A percentile compares a stretch with the other conserved stretches of the same genome.
Conservation (phyloP, 305 asterid genomes). For the Solanum hybrid region DNA sequence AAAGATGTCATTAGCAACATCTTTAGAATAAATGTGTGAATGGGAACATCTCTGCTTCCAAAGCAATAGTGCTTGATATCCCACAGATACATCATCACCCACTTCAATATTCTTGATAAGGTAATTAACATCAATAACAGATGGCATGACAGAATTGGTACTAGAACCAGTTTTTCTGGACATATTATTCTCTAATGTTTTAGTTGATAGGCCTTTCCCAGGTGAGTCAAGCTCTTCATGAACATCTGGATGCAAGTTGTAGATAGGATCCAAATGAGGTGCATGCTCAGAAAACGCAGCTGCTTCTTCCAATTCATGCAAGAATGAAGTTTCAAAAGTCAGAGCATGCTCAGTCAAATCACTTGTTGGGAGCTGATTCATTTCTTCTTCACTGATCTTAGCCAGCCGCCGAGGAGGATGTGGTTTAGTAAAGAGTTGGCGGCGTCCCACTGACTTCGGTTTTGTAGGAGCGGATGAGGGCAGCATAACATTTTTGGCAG, state of each 20-base stretch:
- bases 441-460: slow-evolving; percentile 75
- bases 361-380: slow-evolving; percentile 7
- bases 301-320: slow-evolving; percentile 64
- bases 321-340: slow-evolving; percentile 26
- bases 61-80: slow-evolving; percentile 78
- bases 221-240: slow-evolving; percentile 23
- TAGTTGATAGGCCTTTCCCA: slow-evolving; percentile 23
- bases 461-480: slow-evolving; percentile 50
- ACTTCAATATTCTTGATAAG: slow-evolving; percentile 58
- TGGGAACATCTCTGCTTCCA: slow-evolving; percentile 50
- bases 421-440: slow-evolving; percentile 81
- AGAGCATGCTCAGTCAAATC: slow-evolving; percentile 18
- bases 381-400: slow-evolving; percentile 16
- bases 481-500: slow-evolving; percentile 91
- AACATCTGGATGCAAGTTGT: slow-evolving; percentile 30
- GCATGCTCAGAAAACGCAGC: slow-evolving; percentile 71
- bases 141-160: slow-evolving; percentile 15
- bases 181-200: slow-evolving; percentile 23
- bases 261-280: slow-evolving; percentile 57
- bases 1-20: slow-evolving; percentile 74
- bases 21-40: slow-evolving; percentile 32
- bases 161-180: slow-evolving; percentile 18
- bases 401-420: slow-evolving; percentile 69
- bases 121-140: slow-evolving; percentile 40
- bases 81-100: slow-evolving; percentile 50